Percentiles rank a stretch among this genome's conserved stretches.
These are phyloP conservation scores for Alternaria tenuissima DNA, from an alignment of 2,329 filamentous ascomycete genomes.

Conservation along the genomic window DNA sequence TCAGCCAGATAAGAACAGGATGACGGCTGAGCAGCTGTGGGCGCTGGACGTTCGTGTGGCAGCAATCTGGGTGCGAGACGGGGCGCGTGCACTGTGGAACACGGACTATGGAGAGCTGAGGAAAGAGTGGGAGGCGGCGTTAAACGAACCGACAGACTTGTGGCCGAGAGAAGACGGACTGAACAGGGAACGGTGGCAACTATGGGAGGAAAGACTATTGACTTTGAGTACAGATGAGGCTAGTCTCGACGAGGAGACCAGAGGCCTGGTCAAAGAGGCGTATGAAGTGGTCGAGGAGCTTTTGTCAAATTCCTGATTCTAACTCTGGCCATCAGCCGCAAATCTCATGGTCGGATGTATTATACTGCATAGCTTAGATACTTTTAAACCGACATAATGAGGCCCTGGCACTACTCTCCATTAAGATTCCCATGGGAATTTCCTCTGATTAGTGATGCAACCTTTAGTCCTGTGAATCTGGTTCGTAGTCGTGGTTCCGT, in stretches of 20 bases:
- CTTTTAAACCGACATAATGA: background rate
- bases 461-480: background rate
- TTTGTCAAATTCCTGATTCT: background rate
- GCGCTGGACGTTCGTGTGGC: slow-evolving; percentile 8
- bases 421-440: background rate
- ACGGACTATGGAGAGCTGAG: background rate
- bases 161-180: slow-evolving; percentile 5
- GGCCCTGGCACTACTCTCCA: background rate
- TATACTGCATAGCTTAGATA: background rate
- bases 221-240: background rate
- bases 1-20: background rate
- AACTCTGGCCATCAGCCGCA: background rate
- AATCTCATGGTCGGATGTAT: background rate
- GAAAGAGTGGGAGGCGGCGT: background rate
- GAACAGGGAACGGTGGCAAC: slow-evolving; percentile 5
- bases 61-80: slow-evolving; percentile 10
- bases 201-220: slow-evolving; percentile 7
- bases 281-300: background rate
- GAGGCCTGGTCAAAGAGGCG: background rate
- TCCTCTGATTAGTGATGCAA: background rate
- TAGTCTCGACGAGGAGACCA: background rate
- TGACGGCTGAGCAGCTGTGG: background rate
- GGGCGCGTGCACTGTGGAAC: background rate
- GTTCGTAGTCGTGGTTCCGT: background rate
- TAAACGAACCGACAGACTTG: background rate